These are phyloP conservation scores for Dactylellina parvicollis DNA, from an alignment of 2,329 filamentous ascomycete species.

Conservation along the genomic window DNA sequence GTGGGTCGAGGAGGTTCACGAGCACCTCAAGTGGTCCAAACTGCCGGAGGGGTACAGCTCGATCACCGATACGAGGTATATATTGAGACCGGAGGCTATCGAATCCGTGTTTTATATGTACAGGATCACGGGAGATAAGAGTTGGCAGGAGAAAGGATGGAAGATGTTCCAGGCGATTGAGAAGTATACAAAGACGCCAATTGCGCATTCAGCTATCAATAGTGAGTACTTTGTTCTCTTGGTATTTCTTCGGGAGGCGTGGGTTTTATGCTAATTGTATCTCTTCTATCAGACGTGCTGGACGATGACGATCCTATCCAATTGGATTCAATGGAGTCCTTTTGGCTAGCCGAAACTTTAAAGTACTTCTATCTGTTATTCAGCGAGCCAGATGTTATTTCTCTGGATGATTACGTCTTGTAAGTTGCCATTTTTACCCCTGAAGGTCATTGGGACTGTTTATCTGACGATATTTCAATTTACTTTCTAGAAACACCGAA, in stretches of 20 bases:
- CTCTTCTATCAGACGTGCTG: conserved; percentile 16
- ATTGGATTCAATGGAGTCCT: conserved; percentile 81
- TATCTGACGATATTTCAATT: conserved; percentile 10
- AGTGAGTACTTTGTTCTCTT: conserved; percentile 56
- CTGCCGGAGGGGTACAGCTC: conserved; percentile 54
- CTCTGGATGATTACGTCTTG: conserved; percentile 74
- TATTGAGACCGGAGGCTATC: conserved; percentile 79
- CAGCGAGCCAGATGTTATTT: conserved; percentile 72
- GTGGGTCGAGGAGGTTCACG: conserved; percentile 19
- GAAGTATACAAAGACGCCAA: conserved; percentile 71
- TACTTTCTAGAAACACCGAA: conserved; percentile 66
- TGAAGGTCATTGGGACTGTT: background rate
- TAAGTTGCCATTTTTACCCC: conserved; percentile 8
- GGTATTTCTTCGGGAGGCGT: background rate
- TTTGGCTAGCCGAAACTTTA: conserved; percentile 89
- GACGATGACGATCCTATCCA: conserved; percentile 55
- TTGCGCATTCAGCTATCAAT: conserved; percentile 75
- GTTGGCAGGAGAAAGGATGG: conserved; percentile 85
- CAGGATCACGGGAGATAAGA: conserved; percentile 80
- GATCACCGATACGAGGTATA: conserved; percentile 64
- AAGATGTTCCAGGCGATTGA: conserved; percentile 80
- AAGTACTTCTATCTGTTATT: conserved; percentile 93
- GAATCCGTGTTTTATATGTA: conserved; percentile 85
- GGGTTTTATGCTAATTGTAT: background rate
- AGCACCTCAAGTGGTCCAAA: conserved; percentile 49